Evolutionary conservation across 116 monocot species (phyloP).

Genomic region (Phalaenopsis hybrid): DNA sequence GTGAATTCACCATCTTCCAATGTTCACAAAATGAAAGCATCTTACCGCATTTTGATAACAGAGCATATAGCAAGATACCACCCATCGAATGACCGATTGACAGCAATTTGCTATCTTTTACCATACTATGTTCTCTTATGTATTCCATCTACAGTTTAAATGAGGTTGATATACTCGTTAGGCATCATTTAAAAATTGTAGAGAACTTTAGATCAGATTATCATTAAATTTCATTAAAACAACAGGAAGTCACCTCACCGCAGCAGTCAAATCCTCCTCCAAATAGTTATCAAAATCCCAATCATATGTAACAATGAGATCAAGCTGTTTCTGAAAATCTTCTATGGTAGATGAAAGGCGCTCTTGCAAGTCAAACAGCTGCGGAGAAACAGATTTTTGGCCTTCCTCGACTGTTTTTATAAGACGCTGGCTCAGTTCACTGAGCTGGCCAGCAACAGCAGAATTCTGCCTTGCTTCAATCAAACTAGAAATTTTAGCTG

Average conservation of each 20-base stretch:
- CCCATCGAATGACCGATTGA: slow-evolving; percentile 99
- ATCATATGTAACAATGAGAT: slow-evolving; percentile 72
- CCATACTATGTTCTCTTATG: slow-evolving; percentile 56
- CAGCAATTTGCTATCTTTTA: slow-evolving; percentile 77
- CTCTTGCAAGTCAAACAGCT: slow-evolving; percentile 74
- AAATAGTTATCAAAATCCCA: slow-evolving; percentile 99
- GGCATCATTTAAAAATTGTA: neutral
- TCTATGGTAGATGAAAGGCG: slow-evolving; percentile 69
- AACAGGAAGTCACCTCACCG: slow-evolving; percentile 61
- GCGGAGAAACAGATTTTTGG: slow-evolving; percentile 83
- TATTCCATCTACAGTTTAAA: slow-evolving; percentile 65
- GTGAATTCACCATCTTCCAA: neutral
- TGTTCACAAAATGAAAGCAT: neutral
- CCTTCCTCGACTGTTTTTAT: slow-evolving; percentile 77
- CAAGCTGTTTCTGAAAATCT: slow-evolving; percentile 89
- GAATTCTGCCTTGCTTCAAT: slow-evolving; percentile 75
- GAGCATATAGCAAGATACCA: slow-evolving; percentile 87
- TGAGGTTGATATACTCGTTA: neutral
- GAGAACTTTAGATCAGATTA: neutral
- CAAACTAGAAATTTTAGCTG: slow-evolving; percentile 58
- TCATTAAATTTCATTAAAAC: slow-evolving; percentile 1
- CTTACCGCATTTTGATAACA: slow-evolving; percentile 80
- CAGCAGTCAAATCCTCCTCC: slow-evolving; percentile 96
- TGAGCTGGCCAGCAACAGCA: slow-evolving; percentile 62
- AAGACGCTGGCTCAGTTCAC: slow-evolving; percentile 70